These are phyloP conservation scores for Capronia americana DNA, from an alignment of 2,329 filamentous ascomycete genomes.

Conservation along the genomic window DNA sequence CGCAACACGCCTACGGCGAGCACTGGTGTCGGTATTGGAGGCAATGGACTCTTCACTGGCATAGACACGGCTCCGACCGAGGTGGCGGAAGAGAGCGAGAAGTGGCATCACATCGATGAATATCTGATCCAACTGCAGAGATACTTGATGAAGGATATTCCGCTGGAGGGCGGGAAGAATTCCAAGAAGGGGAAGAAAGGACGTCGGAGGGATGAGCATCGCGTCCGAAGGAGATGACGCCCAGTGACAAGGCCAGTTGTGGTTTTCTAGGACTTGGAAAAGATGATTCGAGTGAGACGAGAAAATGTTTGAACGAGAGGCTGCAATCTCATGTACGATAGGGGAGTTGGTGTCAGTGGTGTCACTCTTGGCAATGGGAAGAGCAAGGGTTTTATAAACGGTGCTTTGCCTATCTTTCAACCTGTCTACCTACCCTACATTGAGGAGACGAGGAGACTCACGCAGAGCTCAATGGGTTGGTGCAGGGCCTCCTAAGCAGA, in stretches of 20 bases:
- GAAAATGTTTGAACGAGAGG: not conserved
- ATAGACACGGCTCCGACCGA: conserved; percentile 44
- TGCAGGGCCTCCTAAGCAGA: no score
- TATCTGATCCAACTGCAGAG: conserved; percentile 76
- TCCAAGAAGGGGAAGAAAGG: conserved; percentile 53
- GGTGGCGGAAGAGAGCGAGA: conserved; percentile 51
- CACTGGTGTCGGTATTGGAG: not conserved
- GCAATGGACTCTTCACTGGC: conserved; percentile 34
- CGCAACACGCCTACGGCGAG: conserved; percentile 21
- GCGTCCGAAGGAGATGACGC: conserved; percentile 42
- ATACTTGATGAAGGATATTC: conserved; percentile 59
- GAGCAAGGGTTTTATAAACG: not conserved
- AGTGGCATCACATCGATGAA: conserved; percentile 71
- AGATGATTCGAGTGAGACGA: not conserved
- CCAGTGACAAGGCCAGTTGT: not conserved
- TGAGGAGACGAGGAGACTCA: no score
- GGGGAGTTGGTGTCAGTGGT: not conserved
- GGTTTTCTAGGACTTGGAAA: not conserved
- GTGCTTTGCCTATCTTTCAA: no score
- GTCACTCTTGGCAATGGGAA: not conserved
- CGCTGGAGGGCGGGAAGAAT: conserved; percentile 55
- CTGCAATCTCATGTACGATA: not conserved
- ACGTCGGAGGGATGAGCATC: conserved; percentile 55
- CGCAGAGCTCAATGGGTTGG: no score
- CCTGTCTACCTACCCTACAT: no score